Evolutionary conservation across 106 monocot genomes (phyloP).

Genomic region (Triglochin maritima): DNA sequence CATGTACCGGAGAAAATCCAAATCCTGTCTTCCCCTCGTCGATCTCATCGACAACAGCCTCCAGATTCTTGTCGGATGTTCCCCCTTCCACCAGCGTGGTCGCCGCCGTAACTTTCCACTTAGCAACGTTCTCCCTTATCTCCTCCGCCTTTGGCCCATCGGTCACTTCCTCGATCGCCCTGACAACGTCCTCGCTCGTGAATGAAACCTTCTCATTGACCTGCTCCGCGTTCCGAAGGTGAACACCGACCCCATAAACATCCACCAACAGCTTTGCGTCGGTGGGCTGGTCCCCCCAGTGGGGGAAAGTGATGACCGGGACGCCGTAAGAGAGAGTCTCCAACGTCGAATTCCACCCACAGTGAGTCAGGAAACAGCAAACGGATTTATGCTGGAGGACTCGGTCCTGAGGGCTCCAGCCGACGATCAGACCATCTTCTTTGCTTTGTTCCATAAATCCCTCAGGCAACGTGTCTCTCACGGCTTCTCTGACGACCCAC

Average conservation of each 20-base stretch:
- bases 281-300: background rate
- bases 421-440: background rate
- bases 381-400: background rate
- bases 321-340: background rate
- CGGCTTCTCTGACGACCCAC: background rate
- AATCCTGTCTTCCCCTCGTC: background rate
- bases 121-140: background rate
- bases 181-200: background rate
- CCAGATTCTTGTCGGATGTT: background rate
- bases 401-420: background rate
- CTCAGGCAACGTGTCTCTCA: background rate
- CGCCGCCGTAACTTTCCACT: background rate
- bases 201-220: background rate
- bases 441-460: background rate
- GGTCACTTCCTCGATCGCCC: background rate
- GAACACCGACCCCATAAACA: background rate
- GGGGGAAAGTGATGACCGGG: background rate
- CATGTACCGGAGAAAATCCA: too few relatives aligned
- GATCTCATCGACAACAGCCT: background rate
- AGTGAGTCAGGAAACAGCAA: background rate
- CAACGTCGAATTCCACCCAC: constrained; percentile 3
- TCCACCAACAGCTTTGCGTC: background rate
- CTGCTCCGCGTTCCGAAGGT: background rate
- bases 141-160: background rate
- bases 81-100: background rate